Conservation (phyloP, 176 grass and related monocot genomes). For the Carex parvula region DNA sequence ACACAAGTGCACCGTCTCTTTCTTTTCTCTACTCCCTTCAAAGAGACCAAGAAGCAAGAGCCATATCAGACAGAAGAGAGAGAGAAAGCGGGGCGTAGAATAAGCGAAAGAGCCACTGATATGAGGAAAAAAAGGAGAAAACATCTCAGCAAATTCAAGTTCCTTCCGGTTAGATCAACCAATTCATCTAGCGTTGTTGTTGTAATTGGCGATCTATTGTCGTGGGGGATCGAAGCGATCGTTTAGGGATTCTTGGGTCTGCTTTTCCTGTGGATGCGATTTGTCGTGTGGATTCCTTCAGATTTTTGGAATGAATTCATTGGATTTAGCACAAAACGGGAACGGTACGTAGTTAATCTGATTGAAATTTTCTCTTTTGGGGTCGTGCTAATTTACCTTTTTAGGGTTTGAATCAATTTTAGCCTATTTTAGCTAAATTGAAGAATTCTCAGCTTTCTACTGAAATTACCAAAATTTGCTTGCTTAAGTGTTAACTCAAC, state of each 20-base stretch:
- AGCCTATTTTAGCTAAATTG: background rate
- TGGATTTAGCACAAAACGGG: constrained; percentile 5
- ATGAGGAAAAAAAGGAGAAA: constrained; percentile 1
- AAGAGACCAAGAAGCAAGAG: constrained; percentile 51
- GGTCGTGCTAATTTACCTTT: constrained; percentile 1
- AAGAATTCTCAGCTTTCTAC: background rate
- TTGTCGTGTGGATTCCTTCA: background rate
- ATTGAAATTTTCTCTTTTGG: background rate
- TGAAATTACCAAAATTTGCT: constrained; percentile 13
- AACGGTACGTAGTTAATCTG: background rate
- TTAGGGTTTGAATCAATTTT: constrained; percentile 14
- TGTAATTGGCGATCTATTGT: constrained; percentile 2
- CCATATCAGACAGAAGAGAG: constrained; percentile 5
- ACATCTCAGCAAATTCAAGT: background rate
- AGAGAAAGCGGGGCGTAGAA: constrained; percentile 5
- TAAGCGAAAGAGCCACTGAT: constrained; percentile 1
- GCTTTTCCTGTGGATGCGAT: constrained; percentile 22
- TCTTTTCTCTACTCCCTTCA: constrained; percentile 85
- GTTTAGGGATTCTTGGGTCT: constrained; percentile 6
- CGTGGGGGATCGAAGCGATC: background rate
- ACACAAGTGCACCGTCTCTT: constrained; percentile 8
- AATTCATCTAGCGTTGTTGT: background rate
- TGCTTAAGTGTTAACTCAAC: background rate
- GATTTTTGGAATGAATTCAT: constrained; percentile 17
- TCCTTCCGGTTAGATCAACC: background rate